These are phyloP conservation scores for Fraxinus quadrangulata DNA, from an alignment of 257 asterid genomes.

Conservation along the genomic window DNA sequence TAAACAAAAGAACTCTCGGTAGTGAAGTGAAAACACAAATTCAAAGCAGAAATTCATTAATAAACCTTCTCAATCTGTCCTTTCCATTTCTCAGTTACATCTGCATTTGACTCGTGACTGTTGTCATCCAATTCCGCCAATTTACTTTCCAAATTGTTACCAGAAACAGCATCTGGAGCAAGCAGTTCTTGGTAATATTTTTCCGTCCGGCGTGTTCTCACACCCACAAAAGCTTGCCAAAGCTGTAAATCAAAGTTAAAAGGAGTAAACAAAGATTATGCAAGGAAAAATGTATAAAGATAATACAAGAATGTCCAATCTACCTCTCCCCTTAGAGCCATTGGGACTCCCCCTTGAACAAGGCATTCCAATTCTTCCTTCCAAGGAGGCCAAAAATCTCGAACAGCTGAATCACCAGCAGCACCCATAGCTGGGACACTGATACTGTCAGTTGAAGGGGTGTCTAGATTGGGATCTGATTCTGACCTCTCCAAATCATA, in stretches of 20 bases:
- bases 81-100: slow-evolving; percentile 77
- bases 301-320: slow-evolving; percentile 3
- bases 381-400: slow-evolving; percentile 53
- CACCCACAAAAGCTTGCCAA: slow-evolving; percentile 98
- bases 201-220: slow-evolving; percentile 68
- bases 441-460: slow-evolving; percentile 36
- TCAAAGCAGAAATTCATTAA: slow-evolving; percentile 20
- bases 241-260: slow-evolving; percentile 51
- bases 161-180: slow-evolving; percentile 44
- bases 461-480: slow-evolving; percentile 62
- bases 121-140: slow-evolving; percentile 37
- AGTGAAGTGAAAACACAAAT: slow-evolving; percentile 21
- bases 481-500: slow-evolving; percentile 89
- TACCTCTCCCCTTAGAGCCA: slow-evolving; percentile 97
- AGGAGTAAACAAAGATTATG: slow-evolving; percentile 23
- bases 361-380: slow-evolving; percentile 83
- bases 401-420: slow-evolving; percentile 26
- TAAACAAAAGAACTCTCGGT: slow-evolving; percentile 17
- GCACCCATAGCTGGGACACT: slow-evolving; percentile 29
- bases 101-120: slow-evolving; percentile 33
- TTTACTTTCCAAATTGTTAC: slow-evolving; percentile 36
- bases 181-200: slow-evolving; percentile 75
- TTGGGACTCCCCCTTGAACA: slow-evolving; percentile 93
- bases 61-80: slow-evolving; percentile 92
- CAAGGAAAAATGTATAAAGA: slow-evolving; percentile 18